Evolutionary conservation across 148 eudicot genomes (phyloP).

Genomic region (Chenopodium quinoa): DNA sequence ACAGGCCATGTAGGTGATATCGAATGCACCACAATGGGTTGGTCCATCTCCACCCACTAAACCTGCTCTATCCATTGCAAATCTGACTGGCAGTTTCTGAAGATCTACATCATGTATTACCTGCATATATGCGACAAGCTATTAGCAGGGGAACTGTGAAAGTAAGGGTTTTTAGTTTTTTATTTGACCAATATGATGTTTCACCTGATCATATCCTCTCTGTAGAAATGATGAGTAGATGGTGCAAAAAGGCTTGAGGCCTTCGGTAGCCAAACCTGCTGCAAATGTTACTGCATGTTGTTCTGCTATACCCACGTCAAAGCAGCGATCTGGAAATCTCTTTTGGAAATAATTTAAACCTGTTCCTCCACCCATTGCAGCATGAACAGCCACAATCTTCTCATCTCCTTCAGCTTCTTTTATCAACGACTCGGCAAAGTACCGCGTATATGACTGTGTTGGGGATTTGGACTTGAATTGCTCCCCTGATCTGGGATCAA

Average conservation of each 20-base stretch:
- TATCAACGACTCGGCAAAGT: constrained; percentile 60
- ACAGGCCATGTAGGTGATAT: constrained; percentile 71
- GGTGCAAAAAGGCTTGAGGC: constrained; percentile 77
- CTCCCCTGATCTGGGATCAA: constrained; percentile 60
- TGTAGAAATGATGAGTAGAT: constrained; percentile 74
- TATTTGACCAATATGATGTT: neutral
- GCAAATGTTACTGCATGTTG: constrained; percentile 86
- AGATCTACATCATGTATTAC: constrained; percentile 83
- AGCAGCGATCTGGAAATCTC: constrained; percentile 63
- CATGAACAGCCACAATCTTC: constrained; percentile 66
- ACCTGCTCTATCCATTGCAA: constrained; percentile 75
- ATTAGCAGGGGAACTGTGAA: neutral
- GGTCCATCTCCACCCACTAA: constrained; percentile 88
- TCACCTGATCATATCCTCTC: constrained; percentile 75
- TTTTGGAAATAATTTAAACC: constrained; percentile 71
- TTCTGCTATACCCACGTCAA: constrained; percentile 79
- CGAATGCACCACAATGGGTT: constrained; percentile 80
- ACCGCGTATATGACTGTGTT: constrained; percentile 63
- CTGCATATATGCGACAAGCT: constrained; percentile 27
- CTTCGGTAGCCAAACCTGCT: constrained; percentile 77
- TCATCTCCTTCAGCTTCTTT: constrained; percentile 66
- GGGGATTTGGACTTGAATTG: constrained; percentile 57
- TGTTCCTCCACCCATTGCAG: constrained; percentile 85
- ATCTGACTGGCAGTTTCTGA: constrained; percentile 71
- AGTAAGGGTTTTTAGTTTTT: neutral